A percentile compares a stretch with the other conserved stretches of the same genome.
These are phyloP conservation scores for Boletus subparvulus DNA, from an alignment of 768 basidiomycete genomes.

Conservation along the genomic window DNA sequence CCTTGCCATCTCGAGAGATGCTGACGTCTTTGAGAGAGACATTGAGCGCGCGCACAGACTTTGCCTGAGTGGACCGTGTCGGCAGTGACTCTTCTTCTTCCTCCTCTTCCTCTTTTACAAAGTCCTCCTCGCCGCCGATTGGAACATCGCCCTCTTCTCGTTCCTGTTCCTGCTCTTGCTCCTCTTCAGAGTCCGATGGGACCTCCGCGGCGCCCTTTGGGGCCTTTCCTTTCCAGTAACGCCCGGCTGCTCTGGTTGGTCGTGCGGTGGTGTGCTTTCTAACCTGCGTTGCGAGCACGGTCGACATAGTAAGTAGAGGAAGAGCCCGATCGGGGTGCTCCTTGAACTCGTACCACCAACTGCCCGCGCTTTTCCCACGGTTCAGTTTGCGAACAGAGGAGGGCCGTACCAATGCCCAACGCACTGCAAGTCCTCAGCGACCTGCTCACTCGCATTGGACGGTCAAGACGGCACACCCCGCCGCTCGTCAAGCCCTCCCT, in stretches of 20 bases:
- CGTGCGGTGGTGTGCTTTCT: constrained; percentile 77
- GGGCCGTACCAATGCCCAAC: background rate
- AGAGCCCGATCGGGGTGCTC: too few species aligned
- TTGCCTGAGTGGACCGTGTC: constrained; percentile 36
- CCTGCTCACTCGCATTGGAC: background rate
- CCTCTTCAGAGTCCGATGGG: constrained; percentile 66
- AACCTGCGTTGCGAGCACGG: constrained; percentile 34
- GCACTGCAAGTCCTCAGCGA: background rate
- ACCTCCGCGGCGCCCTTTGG: constrained; percentile 67
- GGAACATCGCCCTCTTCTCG: constrained; percentile 57
- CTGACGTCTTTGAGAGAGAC: constrained; percentile 77
- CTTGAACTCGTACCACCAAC: background rate
- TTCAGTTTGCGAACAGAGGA: background rate
- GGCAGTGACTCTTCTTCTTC: constrained; percentile 47
- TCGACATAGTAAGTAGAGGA: constrained; percentile 26
- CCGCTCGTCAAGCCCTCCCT: constrained; percentile 1
- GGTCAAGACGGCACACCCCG: constrained; percentile 4
- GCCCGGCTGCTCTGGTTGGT: constrained; percentile 74
- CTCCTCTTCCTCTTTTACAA: constrained; percentile 45
- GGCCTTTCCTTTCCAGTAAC: constrained; percentile 90
- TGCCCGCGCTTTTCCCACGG: background rate
- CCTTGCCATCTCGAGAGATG: constrained; percentile 77
- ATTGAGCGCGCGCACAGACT: constrained; percentile 56
- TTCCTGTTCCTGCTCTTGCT: constrained; percentile 45
- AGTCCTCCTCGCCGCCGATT: constrained; percentile 57